Conservation (phyloP, 2,329 filamentous ascomycete species). For the Stagonosporopsis tanaceti region DNA sequence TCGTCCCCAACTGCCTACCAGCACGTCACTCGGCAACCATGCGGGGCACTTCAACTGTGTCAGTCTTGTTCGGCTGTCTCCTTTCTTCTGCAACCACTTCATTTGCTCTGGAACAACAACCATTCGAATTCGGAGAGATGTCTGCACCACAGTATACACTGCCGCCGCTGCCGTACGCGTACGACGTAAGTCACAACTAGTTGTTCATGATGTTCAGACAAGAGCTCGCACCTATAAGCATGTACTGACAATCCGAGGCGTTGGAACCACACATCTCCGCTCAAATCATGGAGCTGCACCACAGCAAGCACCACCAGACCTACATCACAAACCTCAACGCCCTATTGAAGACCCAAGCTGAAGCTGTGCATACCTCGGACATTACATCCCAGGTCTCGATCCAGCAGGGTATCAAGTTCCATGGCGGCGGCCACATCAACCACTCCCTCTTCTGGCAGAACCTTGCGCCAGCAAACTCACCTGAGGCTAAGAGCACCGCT, state of each 20-base stretch:
- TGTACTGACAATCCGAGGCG: slow-evolving; percentile 58
- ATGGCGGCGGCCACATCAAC: slow-evolving; percentile 92
- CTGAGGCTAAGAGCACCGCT: slow-evolving; percentile 63
- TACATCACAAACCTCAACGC: slow-evolving; percentile 80
- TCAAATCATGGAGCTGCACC: slow-evolving; percentile 84
- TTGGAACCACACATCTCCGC: slow-evolving; percentile 77
- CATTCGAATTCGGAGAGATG: slow-evolving; percentile 48
- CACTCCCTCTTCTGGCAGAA: slow-evolving; percentile 94
- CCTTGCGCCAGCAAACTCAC: slow-evolving; percentile 67
- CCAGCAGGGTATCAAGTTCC: slow-evolving; percentile 81
- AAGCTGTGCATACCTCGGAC: slow-evolving; percentile 65
- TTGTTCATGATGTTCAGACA: background rate
- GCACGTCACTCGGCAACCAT: slow-evolving; percentile 30
- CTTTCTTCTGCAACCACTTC: slow-evolving; percentile 16
- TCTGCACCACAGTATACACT: slow-evolving; percentile 63
- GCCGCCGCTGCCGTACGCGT: slow-evolving; percentile 72
- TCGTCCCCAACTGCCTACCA: slow-evolving; percentile 29
- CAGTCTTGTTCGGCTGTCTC: slow-evolving; percentile 26
- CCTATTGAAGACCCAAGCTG: slow-evolving; percentile 66
- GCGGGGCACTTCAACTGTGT: slow-evolving; percentile 29
- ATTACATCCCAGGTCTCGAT: slow-evolving; percentile 71
- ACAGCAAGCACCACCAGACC: slow-evolving; percentile 79
- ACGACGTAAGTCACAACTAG: slow-evolving; percentile 62
- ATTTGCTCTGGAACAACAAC: slow-evolving; percentile 43
- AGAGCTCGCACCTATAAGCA: background rate